Evolutionary conservation across 805 yeast species (phyloP), one percentile per base, ranked within the genome.

Genomic region (Zygosaccharomyces gambellarensis): DNA sequence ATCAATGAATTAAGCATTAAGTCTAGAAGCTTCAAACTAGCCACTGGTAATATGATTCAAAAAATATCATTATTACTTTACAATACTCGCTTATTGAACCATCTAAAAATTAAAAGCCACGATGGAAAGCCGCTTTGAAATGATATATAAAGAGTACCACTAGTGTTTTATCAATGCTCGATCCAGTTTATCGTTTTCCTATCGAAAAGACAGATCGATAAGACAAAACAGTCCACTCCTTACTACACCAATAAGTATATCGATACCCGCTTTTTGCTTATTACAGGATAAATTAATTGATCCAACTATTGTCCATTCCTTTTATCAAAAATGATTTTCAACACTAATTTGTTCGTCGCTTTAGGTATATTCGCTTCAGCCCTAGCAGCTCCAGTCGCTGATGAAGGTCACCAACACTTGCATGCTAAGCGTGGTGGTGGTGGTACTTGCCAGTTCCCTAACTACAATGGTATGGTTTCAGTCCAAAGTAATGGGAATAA

Each of bases 381-480:
- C 14, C 36, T 45, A 11, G 48, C 43, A 2, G 51, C 51, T 27
- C 51, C 51, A 60, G 62, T 65, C 25, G 58, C 54, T 8, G 54
- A 48, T 23, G 50, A 52, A 23, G 46, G 50, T 29, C 66, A 58
- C 43, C 55, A 56, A 21, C 60, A 58, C 17, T 58, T 61, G 25
- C 54, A 51, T 32, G 49, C 41, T 9, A 64, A 62, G 45, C 54
- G 63, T 46, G 61, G 68, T 49, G 75, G 78, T 38, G 61, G 68
- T 49, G 75, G 78, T 36, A 66, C 71, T 21, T 88, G 96, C 69
- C 56, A 77, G 3, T 87, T 89, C 71, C 96, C 96, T 31, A 55
- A 75, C 22, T 72, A 77, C 58, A 73, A 73, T 23, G 90, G 89
- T 7, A 74, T 90, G 59, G 92, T 89, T 14, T 71, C 82, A 2